Base-by-base conservation (phyloP, 1,284 basidiomycete genomes). In the Caloboletus firmus region DNA sequence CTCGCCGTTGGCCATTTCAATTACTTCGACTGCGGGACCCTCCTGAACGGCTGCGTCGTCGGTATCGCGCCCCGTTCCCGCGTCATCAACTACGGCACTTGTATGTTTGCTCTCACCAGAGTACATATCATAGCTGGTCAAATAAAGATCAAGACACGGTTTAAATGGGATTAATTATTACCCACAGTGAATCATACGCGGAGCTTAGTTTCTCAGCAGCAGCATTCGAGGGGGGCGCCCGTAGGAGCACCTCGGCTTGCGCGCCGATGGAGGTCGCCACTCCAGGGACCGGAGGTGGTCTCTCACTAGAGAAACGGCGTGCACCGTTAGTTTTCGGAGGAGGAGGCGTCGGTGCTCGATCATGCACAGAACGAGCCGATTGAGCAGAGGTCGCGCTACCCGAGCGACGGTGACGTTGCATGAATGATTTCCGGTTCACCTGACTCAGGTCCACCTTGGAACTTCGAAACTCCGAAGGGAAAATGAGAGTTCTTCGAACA, bases 1-100 rank as follows among this genome's bases (percentile, higher is more conserved):
- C 68, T 92, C 85, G 24, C 89, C 89, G 65, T 90, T 91, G 13
- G 87, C 87, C 63, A 91, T 74, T 64, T 92, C 87, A 46, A 92
- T 78, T 34, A 92, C 78, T 70, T 92, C 89, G 28, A 92, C 74
- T 4, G 84, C 89, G 52, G 85, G 80, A 5, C 79, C 81, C 49
- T 81, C 68, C 57, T 83, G 83, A 44, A 76, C 56, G 48, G 67
- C 58, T 46, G 72, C 56, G 34, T 58, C 52, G 34, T 64, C 60
- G 9, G 58, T 60, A n/a, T 63, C 62, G 36, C 36, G 59, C 34
- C 59, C 69, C 37, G 46, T 59, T 57, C 58, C 63, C 24, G 59
- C 53, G n/a, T 68, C 64, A 24, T 66, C 70, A 15, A 58, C 58
- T 13, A 56, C 50, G 32, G 65, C 15, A 42, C 56, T 70, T 34